Evolutionary conservation across 257 asterid species (phyloP), one percentile per base, ranked within the genome.

Genomic region (Nicotiana benthamiana): DNA sequence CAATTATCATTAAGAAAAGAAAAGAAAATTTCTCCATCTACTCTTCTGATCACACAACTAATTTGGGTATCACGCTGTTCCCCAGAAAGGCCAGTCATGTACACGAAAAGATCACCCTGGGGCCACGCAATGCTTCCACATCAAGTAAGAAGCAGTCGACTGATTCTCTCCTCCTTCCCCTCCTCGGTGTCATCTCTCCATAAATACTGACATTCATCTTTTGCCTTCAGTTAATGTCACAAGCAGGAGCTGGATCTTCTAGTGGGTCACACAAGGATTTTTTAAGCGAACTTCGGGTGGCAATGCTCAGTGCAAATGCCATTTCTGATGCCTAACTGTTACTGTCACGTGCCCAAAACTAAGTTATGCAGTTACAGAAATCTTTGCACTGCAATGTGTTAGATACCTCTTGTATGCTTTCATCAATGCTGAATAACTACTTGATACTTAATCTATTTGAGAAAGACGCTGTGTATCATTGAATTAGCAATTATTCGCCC

Each of bases 71-170:
- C 78, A 18, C 82, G 57, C 82, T 68, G 66, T 87, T 88, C 67
- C 75, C 80, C 91, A 95, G 99, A 89, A 77, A 89, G 91, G 86
- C 99, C 99, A 12, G 91, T 95, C 75, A 8, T 93, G 90, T 93
- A 92, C 81, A 77, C 91, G 63, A 91, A 88, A 87, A 86, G 83
- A 75, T 83, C 94, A 36, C 87, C 97, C 5, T 89, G 94, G 99
- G 90, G 93, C 34, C 93, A 86, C 40, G 68, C 86, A 24, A 64
- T 90, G 77, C 97, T 93, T 87, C 99, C 97, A 16, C 99, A 91
- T 87, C 78, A 83, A 97, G 98, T 95, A 86, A 80, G 84, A 46
- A 4, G 56, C 34, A 2, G 40, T 72, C 16, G 7, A 22, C 61
- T 15, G 12, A 52, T 40, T 7, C 24, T 48, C 43, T 26, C 52